A percentile compares a stretch with the other conserved stretches of the same genome.
Evolutionary conservation across 441 rosid species (phyloP).

Genomic region (Populus hybrid): DNA sequence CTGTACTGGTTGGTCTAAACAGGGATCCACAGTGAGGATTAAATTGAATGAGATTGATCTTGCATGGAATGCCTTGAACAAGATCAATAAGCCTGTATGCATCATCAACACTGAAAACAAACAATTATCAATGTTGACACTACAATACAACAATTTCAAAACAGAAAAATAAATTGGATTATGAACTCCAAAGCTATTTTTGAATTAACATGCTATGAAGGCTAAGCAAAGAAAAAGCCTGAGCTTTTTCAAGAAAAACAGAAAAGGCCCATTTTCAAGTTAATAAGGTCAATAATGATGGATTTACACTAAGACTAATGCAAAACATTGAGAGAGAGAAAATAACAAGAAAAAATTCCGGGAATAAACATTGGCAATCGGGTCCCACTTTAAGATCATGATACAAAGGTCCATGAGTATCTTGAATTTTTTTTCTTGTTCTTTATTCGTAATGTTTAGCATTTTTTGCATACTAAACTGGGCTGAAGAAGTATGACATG

Average conservation of each 20-base stretch:
- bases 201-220: no score
- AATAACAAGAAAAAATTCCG: no score
- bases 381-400: neutral
- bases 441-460: neutral
- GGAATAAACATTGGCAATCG: neutral
- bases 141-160: neutral
- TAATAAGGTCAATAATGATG: no score
- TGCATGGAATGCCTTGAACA: constrained; percentile 90
- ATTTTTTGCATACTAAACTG: neutral
- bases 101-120: constrained; percentile 63
- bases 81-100: constrained; percentile 78
- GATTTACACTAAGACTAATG: no score
- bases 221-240: no score
- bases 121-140: neutral
- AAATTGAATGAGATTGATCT: constrained; percentile 85
- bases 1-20: constrained; percentile 63
- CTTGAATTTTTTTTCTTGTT: neutral
- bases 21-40: constrained; percentile 80
- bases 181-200: neutral
- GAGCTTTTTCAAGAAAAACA: no score
- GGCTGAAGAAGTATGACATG: neutral
- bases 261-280: no score
- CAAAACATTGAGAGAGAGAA: no score
- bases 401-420: no score
- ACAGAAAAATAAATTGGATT: neutral